phyloP scores from a whole-genome alignment of 345 rosid species.

The Eucalyptus cloeziana region DNA sequence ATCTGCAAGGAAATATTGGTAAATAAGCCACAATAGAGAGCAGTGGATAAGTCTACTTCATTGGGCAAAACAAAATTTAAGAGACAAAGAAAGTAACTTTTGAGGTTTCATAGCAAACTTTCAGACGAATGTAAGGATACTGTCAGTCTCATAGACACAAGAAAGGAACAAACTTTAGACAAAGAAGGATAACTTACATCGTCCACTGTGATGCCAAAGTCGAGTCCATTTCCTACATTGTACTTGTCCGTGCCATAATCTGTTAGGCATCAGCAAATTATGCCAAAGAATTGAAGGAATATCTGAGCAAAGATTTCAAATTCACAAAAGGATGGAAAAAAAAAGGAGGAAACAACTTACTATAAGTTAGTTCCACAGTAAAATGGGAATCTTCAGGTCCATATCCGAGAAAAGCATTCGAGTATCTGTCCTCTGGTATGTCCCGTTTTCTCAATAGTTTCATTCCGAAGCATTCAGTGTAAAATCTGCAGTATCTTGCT shows the following conservation, averaged over 20 bases:
- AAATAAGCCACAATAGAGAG: neutral
- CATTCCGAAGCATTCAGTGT: conserved; percentile 95
- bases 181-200: conserved; percentile 42
- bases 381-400: conserved; percentile 97
- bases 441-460: conserved; percentile 89
- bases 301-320: neutral
- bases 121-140: neutral
- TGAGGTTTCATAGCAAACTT: neutral
- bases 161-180: neutral
- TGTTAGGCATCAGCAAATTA: conserved; percentile 5
- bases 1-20: conserved; percentile 29
- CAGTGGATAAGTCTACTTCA: neutral
- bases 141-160: neutral
- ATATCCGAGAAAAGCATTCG: conserved; percentile 94
- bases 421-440: conserved; percentile 92
- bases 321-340: neutral
- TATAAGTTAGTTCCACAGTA: conserved; percentile 82
- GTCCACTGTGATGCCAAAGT: conserved; percentile 86
- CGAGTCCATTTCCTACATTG: conserved; percentile 74
- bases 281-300: neutral
- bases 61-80: neutral
- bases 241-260: conserved; percentile 94
- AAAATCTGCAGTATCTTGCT: conserved; percentile 38
- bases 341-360: conserved; percentile 21
- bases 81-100: neutral